Evolutionary conservation across 108 stramenopile species (phyloP), one percentile per base, ranked within the genome.

Genomic region (Nitzschia sp.): DNA sequence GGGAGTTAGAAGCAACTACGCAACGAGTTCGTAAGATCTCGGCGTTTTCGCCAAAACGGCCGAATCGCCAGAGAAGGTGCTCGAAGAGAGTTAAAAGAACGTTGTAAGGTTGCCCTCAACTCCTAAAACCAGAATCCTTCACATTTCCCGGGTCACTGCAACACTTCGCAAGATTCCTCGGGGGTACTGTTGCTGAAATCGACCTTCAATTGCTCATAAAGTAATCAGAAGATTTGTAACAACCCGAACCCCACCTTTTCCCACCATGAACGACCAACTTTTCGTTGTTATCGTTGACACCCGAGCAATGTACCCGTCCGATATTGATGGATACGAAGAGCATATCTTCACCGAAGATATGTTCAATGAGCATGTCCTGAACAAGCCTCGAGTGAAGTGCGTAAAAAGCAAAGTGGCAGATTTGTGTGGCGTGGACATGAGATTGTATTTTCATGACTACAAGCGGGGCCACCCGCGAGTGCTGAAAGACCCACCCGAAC

Each of bases 351-450:
- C n/a, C 34, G 25, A 57, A 5, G 31, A 57, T 6, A 36, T 42
- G 8, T 68, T 68, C 35, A 17, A 57, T 19, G 47, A 21, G 27
- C 34, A 57, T 30, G 42, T 68, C 33, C 17, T 68, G 5, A 5
- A 17, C 32, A 28, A 57, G 32, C 55, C 56, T 5, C 24, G 33
- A 25, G 36, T 38, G 21, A 57, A 48, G 25, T 55, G 67, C 27
- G 31, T 34, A 31, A 68, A 57, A 26, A 68, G 67, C 67, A 68
- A 57, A 55, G 56, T 71, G 35, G 84, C 76, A 35, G 65, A 78
- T 51, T 62, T 82, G 46, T 70, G 70, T 35, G 70, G 70, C 3
- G 13, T 70, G 46, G 27, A 70, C 47, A 70, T 70, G 58, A 70
- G 48, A 23, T 17, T 70, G 28, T 70, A 61, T 26, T 70, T 70